Conservation (phyloP, 2,329 filamentous ascomycete genomes). For the Pseudogymnoascus pannorum region DNA sequence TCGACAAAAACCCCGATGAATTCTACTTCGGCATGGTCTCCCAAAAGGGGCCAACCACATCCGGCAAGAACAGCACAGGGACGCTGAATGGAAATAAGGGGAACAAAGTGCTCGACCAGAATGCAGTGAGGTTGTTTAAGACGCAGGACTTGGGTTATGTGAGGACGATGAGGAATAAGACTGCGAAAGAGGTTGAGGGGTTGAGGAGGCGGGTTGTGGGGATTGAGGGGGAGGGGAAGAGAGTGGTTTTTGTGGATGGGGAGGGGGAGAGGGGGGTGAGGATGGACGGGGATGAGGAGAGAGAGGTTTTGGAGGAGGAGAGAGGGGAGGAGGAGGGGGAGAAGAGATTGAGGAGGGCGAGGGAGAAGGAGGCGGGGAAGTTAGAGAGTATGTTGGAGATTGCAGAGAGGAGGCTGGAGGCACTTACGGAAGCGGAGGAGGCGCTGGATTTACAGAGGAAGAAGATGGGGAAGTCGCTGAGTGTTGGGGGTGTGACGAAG, state of each 20-base stretch:
- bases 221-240: conserved; percentile 26
- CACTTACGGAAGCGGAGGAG: conserved; percentile 48
- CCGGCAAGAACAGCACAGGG: conserved; percentile 46
- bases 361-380: conserved; percentile 40
- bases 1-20: conserved; percentile 64
- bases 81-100: conserved; percentile 51
- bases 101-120: conserved; percentile 46
- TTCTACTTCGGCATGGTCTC: conserved; percentile 67
- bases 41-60: conserved; percentile 47
- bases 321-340: conserved; percentile 25
- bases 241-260: conserved; percentile 30
- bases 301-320: conserved; percentile 16
- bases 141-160: conserved; percentile 62
- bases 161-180: conserved; percentile 53
- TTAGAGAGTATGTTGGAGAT: conserved; percentile 42
- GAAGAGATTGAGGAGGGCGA: conserved; percentile 34
- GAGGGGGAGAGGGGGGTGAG: conserved; percentile 21
- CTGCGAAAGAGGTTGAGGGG: conserved; percentile 47
- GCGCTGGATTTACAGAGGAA: conserved; percentile 52
- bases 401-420: conserved; percentile 47
- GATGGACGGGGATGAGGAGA: conserved; percentile 13
- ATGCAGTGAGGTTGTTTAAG: conserved; percentile 56
- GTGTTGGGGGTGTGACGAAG: conserved; percentile 51
- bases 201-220: conserved; percentile 47
- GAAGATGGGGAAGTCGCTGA: conserved; percentile 59